phyloP scores from a whole-genome alignment of 2,329 filamentous ascomycete species.

The Sclerotinia sclerotiorum region DNA sequence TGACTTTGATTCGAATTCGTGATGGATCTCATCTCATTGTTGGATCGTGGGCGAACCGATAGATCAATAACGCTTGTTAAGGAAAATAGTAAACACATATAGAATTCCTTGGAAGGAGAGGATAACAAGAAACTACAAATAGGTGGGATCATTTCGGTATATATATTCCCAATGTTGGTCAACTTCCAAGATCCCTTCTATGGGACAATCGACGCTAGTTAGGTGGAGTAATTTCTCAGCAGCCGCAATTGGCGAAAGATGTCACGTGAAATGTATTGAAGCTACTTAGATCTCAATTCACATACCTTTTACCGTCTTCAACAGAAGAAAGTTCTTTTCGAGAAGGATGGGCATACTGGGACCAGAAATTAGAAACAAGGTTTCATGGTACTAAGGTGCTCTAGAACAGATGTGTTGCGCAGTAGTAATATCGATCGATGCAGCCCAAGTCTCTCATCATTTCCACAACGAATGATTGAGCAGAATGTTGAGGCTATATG shows the following conservation, averaged over 20 bases:
- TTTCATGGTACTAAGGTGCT: not conserved
- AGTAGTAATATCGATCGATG: not conserved
- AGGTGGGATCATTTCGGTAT: not conserved
- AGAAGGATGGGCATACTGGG: not conserved
- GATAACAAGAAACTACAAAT: not conserved
- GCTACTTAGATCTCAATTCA: not conserved
- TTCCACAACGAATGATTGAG: not conserved
- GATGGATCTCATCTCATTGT: not conserved
- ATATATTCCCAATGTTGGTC: constrained; percentile 8
- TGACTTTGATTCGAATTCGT: not conserved
- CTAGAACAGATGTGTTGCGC: not conserved
- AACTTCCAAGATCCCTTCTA: constrained; percentile 11
- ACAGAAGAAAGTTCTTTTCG: constrained; percentile 1
- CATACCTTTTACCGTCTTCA: not conserved
- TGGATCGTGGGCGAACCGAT: not conserved
- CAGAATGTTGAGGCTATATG: not conserved
- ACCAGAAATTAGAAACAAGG: not conserved
- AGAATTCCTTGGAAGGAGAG: not conserved
- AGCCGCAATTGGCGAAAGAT: constrained; percentile 12
- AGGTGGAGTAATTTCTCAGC: constrained; percentile 15
- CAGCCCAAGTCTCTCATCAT: not conserved
- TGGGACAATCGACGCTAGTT: constrained; percentile 8
- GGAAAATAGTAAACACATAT: not conserved
- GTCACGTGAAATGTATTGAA: constrained; percentile 9
- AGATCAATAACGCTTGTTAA: not conserved